Base-by-base conservation (phyloP, 1,139 yeast genomes). In the Zygoascus sp. region DNA sequence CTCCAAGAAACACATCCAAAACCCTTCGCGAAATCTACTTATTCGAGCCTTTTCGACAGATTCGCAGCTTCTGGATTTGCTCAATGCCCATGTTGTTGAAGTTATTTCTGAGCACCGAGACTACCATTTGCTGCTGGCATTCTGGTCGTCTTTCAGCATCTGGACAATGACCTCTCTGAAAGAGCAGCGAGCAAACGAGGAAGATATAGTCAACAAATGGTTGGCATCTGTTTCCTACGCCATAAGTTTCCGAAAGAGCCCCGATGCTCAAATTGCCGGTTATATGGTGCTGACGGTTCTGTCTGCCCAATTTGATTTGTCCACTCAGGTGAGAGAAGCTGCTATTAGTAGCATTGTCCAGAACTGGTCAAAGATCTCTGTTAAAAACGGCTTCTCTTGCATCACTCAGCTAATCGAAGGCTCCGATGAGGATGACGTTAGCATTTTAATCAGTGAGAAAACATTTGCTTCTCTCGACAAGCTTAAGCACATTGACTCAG, bases 211-310 rank as follows among this genome's bases (percentile, higher is more conserved):
- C 8, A 69, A 64, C 36, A 78, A 66, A 64, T 74, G 40, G 67
- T 79, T 54, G 81, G 90, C 54, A 60, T 55, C 53, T 28, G 50
- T 69, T 8, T 63, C 73, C 8, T 60, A 57, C 27, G 56, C 62
- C 2, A 46, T 70, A 13, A 51, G 61, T 1, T 53, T 58, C 35
- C 54, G 53, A 32, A 54, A 57, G 42, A 73, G 75, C 27, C 70
- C 76, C 32, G 95, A 88, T 59, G 75, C 83, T 44, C 94, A 83
- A 62, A 75, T 87, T 53, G 83, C 96, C 25, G 88, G 92, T 2
- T 92, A 85, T 62, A 85, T 95, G 47, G 72, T 89, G 11, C 63
- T 90, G 30, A 78, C 94, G 0, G 96, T 92, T 2, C 70, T 90
- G 45, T 77, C 84, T 2, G 75, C 94, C 1, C 81, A 92, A 44